Percentiles rank a stretch among this genome's conserved stretches.
phyloP scores from a whole-genome alignment of 1,284 basidiomycete species.

The Melampsora abietis-canadensis region DNA sequence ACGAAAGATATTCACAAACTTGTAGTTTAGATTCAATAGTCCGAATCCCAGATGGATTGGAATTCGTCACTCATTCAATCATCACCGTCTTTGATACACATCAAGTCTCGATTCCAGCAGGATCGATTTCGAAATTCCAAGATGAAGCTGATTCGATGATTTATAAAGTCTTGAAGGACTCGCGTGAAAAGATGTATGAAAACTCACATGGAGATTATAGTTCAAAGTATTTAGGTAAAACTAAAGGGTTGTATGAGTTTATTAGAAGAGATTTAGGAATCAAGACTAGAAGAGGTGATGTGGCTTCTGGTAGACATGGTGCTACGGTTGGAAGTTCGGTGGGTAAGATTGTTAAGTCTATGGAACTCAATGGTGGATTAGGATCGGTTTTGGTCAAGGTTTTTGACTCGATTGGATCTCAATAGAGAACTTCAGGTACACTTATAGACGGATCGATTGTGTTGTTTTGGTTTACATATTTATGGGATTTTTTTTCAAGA shows the following conservation, averaged over 20 bases:
- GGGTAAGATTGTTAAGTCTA: conserved; percentile 14
- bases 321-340: conserved; percentile 9
- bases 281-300: conserved; percentile 8
- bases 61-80: background rate
- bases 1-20: background rate
- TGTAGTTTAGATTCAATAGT: conserved; percentile 23
- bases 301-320: background rate
- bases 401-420: background rate
- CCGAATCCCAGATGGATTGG: background rate
- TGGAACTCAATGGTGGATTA: background rate
- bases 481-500: too few relatives aligned
- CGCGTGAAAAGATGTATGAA: background rate
- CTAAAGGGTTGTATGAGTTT: conserved; percentile 11
- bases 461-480: too few relatives aligned
- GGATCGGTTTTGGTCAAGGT: background rate
- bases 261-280: conserved; percentile 8
- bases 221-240: conserved; percentile 5
- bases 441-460: too few relatives aligned
- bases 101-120: background rate
- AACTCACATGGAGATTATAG: background rate
- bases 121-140: background rate
- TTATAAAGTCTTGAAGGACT: background rate
- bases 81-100: background rate
- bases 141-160: background rate
- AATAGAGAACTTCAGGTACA: too few relatives aligned